Percentiles rank a stretch among this genome's conserved stretches.
These are phyloP conservation scores for Gossypium mustelinum DNA, from an alignment of 345 rosid genomes.

Conservation along the genomic window DNA sequence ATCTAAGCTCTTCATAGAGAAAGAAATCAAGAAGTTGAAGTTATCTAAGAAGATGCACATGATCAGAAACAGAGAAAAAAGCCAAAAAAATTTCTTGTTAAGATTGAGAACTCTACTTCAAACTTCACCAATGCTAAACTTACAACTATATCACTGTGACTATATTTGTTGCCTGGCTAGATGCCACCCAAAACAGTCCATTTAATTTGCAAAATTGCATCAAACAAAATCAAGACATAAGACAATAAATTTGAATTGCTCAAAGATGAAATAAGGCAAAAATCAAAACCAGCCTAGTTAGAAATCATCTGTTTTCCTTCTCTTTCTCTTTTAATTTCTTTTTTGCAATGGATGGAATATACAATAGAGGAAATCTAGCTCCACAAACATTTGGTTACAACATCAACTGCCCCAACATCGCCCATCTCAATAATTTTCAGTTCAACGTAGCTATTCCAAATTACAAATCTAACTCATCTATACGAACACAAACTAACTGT, in stretches of 20 bases:
- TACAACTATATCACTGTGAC: neutral
- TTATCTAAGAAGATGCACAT: neutral
- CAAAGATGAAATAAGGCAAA: neutral
- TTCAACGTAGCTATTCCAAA: neutral
- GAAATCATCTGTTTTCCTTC: neutral
- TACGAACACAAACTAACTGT: neutral
- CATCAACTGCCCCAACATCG: neutral
- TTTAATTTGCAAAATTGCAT: neutral
- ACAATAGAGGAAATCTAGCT: neutral
- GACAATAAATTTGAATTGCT: neutral
- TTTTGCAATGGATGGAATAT: neutral
- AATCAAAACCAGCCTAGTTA: neutral
- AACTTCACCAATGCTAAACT: neutral
- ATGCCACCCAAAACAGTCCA: neutral
- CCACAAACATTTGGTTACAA: neutral
- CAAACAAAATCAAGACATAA: slow-evolving; percentile 2
- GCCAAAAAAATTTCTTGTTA: neutral
- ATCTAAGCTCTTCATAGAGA: neutral
- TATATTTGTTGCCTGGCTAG: neutral
- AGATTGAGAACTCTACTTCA: neutral
- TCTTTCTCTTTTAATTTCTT: neutral
- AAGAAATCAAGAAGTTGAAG: slow-evolving; percentile 1
- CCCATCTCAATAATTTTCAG: neutral
- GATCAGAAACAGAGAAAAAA: neutral
- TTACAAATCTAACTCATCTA: slow-evolving; percentile 9